These are phyloP conservation scores for Striga asiatica DNA, from an alignment of 257 asterid genomes.

Conservation along the genomic window DNA sequence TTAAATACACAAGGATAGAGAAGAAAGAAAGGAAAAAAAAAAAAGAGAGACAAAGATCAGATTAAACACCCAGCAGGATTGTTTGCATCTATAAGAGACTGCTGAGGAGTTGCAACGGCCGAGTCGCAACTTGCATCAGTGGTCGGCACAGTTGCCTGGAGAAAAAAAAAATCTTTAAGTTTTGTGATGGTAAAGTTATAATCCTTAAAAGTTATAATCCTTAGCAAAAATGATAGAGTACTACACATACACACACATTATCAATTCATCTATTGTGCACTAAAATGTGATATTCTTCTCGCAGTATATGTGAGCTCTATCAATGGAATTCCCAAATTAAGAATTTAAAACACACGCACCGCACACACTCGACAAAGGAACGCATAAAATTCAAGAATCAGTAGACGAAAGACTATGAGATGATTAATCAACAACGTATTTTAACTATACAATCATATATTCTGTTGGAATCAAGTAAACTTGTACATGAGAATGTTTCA, in stretches of 20 bases:
- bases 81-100: slow-evolving; percentile 66
- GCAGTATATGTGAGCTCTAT: too few species aligned
- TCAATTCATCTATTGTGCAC: too few species aligned
- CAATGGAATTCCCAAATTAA: too few species aligned
- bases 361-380: too few species aligned
- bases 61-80: slow-evolving; percentile 78
- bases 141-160: slow-evolving; percentile 42
- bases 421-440: not conserved
- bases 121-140: slow-evolving; percentile 76
- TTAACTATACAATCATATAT: not conserved
- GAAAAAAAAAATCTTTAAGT: not conserved
- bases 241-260: too few species aligned
- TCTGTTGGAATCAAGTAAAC: not conserved
- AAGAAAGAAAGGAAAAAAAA: not conserved
- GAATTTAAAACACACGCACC: too few species aligned
- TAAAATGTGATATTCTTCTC: too few species aligned
- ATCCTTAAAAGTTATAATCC: not conserved
- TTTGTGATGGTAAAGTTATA: not conserved
- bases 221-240: not conserved
- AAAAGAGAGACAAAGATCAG: slow-evolving; percentile 2
- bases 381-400: too few species aligned
- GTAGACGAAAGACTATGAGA: too few species aligned
- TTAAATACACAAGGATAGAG: too few species aligned
- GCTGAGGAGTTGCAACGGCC: slow-evolving; percentile 63
- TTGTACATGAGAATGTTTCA: not conserved